Evolutionary conservation across 2,329 filamentous ascomycete genomes (phyloP).

Genomic region (Periconia sp.): DNA sequence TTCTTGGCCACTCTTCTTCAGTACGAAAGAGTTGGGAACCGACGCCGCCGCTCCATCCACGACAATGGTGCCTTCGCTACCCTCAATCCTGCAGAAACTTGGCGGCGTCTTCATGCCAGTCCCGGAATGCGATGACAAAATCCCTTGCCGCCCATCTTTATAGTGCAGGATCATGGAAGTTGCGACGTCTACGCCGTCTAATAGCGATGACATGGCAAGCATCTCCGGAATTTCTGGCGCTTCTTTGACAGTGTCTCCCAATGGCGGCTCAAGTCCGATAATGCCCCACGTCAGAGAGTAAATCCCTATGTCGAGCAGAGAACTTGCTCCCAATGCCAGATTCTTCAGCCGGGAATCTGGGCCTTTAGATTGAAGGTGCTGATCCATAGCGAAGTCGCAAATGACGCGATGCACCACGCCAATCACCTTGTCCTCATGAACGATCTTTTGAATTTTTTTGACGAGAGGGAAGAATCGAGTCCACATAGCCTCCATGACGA

Average conservation of each 20-base stretch:
- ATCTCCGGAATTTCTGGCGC: conserved; percentile 3
- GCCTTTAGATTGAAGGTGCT: conserved; percentile 52
- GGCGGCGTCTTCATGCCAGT: conserved; percentile 19
- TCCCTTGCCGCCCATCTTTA: conserved; percentile 47
- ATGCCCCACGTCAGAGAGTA: conserved; percentile 88
- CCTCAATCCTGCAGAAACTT: conserved; percentile 43
- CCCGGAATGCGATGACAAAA: conserved; percentile 43
- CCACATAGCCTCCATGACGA: conserved; percentile 66
- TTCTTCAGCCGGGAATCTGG: conserved; percentile 65
- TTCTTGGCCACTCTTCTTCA: conserved; percentile 19
- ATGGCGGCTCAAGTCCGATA: conserved; percentile 68
- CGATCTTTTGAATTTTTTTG: conserved; percentile 67
- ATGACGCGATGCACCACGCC: conserved; percentile 56
- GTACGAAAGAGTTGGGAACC: conserved; percentile 9
- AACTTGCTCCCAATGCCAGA: conserved; percentile 74
- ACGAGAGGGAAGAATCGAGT: conserved; percentile 83
- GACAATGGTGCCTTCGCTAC: conserved; percentile 38
- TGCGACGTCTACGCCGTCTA: conserved; percentile 8
- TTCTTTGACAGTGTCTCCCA: conserved; percentile 41
- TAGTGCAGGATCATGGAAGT: conserved; percentile 8
- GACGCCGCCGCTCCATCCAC: conserved; percentile 47
- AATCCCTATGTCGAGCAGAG: conserved; percentile 77
- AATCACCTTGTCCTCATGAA: conserved; percentile 48
- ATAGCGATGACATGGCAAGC: conserved; percentile 4
- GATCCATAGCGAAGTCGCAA: conserved; percentile 58